A percentile compares a stretch with the other conserved stretches of the same genome.
Evolutionary conservation across 208 protist genomes (phyloP).

Genomic region (Entamoeba invadens): DNA sequence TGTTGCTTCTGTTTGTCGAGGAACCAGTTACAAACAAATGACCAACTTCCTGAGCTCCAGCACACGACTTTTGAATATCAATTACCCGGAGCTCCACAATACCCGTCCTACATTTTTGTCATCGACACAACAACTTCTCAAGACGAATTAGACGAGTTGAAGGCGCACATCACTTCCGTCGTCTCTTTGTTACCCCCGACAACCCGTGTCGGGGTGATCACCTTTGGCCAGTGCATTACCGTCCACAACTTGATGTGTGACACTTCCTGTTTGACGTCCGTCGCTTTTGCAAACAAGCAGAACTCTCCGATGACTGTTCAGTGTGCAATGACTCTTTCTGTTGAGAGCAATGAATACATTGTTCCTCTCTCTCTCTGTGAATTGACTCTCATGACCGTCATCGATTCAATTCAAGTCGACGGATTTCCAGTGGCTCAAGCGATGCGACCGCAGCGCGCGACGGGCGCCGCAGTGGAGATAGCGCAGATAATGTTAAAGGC

Average conservation of each 20-base stretch:
- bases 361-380: neutral
- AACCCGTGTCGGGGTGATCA: conserved; percentile 8
- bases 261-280: neutral
- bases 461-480: neutral
- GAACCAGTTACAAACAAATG: neutral
- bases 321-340: neutral
- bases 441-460: neutral
- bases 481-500: conserved; percentile 1
- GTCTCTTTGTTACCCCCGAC: conserved; percentile 3
- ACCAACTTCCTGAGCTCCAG: neutral
- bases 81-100: neutral
- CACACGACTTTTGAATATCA: neutral
- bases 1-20: neutral
- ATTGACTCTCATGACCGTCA: neutral
- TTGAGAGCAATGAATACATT: neutral
- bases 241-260: conserved; percentile 4
- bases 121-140: neutral
- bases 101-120: conserved; percentile 18
- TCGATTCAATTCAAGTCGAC: neutral
- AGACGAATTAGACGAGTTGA: neutral
- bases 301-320: neutral
- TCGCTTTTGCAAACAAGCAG: neutral
- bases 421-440: neutral
- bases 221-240: neutral
- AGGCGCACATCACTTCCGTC: neutral